These are phyloP conservation scores for Penicillium desertorum DNA, from an alignment of 495 filamentous ascomycete species.

Conservation along the genomic window DNA sequence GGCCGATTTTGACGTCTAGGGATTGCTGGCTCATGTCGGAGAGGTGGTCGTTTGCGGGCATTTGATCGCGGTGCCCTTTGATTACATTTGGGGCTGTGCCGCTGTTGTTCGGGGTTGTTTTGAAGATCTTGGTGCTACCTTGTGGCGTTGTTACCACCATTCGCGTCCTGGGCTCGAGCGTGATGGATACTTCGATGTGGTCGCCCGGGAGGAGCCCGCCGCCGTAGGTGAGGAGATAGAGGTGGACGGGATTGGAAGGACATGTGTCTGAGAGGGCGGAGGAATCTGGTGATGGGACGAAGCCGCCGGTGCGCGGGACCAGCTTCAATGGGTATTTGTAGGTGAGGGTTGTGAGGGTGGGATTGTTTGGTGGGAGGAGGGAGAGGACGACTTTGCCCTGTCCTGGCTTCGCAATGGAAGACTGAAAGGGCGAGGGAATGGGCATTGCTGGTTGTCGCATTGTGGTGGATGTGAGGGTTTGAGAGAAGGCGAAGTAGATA, in stretches of 20 bases:
- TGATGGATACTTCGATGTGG: slow-evolving; percentile 68
- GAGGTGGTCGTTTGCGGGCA: slow-evolving; percentile 25
- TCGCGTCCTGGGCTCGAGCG: slow-evolving; percentile 61
- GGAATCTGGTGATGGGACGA: slow-evolving; percentile 31
- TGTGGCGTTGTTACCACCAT: slow-evolving; percentile 83
- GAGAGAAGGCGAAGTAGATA: neutral
- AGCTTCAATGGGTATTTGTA: slow-evolving; percentile 97
- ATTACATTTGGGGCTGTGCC: slow-evolving; percentile 25
- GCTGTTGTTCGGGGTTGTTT: slow-evolving; percentile 53
- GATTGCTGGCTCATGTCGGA: slow-evolving; percentile 65
- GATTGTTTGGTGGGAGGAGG: slow-evolving; percentile 67
- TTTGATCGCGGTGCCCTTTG: slow-evolving; percentile 32
- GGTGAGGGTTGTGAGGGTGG: slow-evolving; percentile 69
- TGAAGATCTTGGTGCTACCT: slow-evolving; percentile 95
- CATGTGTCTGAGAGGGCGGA: slow-evolving; percentile 28
- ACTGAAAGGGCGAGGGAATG: slow-evolving; percentile 62
- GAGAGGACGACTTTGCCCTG: slow-evolving; percentile 73
- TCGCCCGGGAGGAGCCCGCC: slow-evolving; percentile 90
- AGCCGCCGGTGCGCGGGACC: slow-evolving; percentile 62
- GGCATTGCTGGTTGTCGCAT: slow-evolving; percentile 40
- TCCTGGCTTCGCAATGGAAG: slow-evolving; percentile 69
- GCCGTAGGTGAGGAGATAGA: slow-evolving; percentile 92
- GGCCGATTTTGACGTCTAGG: slow-evolving; percentile 60
- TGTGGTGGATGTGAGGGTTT: slow-evolving; percentile 6
- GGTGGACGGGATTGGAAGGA: slow-evolving; percentile 50